Conservation (phyloP, 257 asterid genomes). For the Capsicum pubescens region DNA sequence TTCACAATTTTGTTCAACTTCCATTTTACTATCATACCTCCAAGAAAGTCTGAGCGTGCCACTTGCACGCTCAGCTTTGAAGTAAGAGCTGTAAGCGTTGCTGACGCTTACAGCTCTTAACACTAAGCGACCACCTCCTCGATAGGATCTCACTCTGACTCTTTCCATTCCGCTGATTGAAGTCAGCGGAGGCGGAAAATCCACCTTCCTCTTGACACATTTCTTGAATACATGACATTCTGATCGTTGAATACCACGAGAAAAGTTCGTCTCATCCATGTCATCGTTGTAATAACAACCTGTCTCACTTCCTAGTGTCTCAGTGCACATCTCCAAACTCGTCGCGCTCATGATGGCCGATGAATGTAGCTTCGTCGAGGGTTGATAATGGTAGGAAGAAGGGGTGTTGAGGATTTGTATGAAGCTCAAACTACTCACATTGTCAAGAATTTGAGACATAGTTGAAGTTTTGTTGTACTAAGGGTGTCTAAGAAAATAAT, state of each 20-base stretch:
- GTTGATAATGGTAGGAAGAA: neutral
- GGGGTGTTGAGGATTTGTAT: constrained; percentile 35
- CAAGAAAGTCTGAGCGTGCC: constrained; percentile 75
- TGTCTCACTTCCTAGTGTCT: constrained; percentile 72
- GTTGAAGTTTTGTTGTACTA: neutral
- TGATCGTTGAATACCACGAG: constrained; percentile 6
- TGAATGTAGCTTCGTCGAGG: constrained; percentile 47
- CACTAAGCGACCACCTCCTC: constrained; percentile 70
- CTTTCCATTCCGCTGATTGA: constrained; percentile 57
- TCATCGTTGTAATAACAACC: constrained; percentile 54
- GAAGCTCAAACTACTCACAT: constrained; percentile 39
- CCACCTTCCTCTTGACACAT: constrained; percentile 29
- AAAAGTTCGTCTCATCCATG: constrained; percentile 40
- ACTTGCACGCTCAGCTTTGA: constrained; percentile 59
- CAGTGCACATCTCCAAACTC: constrained; percentile 88
- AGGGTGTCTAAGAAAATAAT: neutral
- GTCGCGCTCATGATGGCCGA: constrained; percentile 45
- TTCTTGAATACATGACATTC: constrained; percentile 31
- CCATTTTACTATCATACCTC: neutral
- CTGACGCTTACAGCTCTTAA: constrained; percentile 50
- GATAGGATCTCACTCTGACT: constrained; percentile 52
- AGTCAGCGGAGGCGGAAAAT: constrained; percentile 79
- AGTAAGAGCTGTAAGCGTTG: constrained; percentile 28
- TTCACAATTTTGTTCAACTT: neutral
- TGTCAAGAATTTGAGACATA: constrained; percentile 6